These are phyloP conservation scores for Melampsora americana DNA, from an alignment of 1,284 basidiomycete species.

Conservation along the genomic window DNA sequence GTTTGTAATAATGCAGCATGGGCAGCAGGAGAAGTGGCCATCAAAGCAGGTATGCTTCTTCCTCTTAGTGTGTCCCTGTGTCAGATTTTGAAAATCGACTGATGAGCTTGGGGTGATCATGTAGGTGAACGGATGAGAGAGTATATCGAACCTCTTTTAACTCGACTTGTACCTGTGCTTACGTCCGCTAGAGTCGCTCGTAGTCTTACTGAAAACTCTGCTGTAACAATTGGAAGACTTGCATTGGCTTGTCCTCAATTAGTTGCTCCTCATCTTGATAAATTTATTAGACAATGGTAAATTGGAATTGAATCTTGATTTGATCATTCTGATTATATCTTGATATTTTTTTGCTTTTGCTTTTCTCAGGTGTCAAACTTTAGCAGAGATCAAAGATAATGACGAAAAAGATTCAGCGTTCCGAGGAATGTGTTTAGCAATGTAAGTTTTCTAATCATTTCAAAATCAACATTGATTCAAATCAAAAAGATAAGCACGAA, in stretches of 20 bases:
- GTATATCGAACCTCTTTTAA: constrained; percentile 81
- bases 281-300: constrained; percentile 86
- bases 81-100: neutral
- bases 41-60: constrained; percentile 47
- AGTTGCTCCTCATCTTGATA: constrained; percentile 82
- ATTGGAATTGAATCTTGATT: constrained; percentile 20
- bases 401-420: constrained; percentile 99
- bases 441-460: constrained; percentile 61
- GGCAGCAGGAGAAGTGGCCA: constrained; percentile 94
- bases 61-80: no score
- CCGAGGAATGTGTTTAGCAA: constrained; percentile 91
- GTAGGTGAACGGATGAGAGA: constrained; percentile 78
- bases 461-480: neutral
- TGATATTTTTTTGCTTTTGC: neutral
- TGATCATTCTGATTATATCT: neutral
- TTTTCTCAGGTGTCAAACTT: constrained; percentile 67
- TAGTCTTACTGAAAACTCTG: constrained; percentile 93
- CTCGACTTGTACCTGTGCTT: constrained; percentile 85
- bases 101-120: constrained; percentile 48
- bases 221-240: constrained; percentile 96
- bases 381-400: constrained; percentile 98
- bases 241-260: constrained; percentile 83
- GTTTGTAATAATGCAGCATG: constrained; percentile 99
- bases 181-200: constrained; percentile 84
- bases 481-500: no score